Evolutionary conservation across 106 monocot genomes (phyloP), one percentile per base, ranked within the genome.

Genomic region (Triglochin maritima): DNA sequence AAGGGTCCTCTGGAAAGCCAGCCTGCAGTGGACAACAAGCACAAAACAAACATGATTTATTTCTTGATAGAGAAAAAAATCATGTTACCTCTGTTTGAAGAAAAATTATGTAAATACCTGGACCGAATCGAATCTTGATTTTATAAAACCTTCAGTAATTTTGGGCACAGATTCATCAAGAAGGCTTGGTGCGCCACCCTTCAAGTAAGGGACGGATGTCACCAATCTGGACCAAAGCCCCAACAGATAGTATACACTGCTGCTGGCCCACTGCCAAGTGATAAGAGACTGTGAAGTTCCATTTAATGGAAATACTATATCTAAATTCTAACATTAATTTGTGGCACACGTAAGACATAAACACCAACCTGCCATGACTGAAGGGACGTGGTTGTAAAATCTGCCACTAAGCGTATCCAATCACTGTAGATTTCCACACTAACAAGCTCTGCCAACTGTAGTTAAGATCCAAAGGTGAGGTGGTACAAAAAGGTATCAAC

Each of bases 191-290:
- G 85, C 72, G 62, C 91, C 96, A 66, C 90, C 83, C 74, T 96
- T 96, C 72, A 96, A 76, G 75, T 91, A 96, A 60, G 90, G 96
- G 17, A 96, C 88, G 56, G 96, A 90, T 42, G 85, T 88, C 52
- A 96, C 96, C 85, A 96, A 75, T 79, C 96, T 88, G 41, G 95
- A 96, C 96, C 96, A 96, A 69, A 96, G 90, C 41, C 88, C 87
- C 51, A 96, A 68, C 68, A 96, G 87, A 49, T 96, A 96, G 69
- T 96, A 96, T 17, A 96, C 86, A 69, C 96, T 91, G 63, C 78
- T 86, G 78, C 96, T 96, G 46, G 96, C 91, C 95, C 96, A 96
- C 96, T 96, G 71, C 52, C 74, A 69, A 58, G 16, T 42, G 8
- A 62, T n/a, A 79, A 17, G n/a, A 63, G 62, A 50, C 80, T 17